Conservation (phyloP, 345 rosid species). For the Draba incana region DNA sequence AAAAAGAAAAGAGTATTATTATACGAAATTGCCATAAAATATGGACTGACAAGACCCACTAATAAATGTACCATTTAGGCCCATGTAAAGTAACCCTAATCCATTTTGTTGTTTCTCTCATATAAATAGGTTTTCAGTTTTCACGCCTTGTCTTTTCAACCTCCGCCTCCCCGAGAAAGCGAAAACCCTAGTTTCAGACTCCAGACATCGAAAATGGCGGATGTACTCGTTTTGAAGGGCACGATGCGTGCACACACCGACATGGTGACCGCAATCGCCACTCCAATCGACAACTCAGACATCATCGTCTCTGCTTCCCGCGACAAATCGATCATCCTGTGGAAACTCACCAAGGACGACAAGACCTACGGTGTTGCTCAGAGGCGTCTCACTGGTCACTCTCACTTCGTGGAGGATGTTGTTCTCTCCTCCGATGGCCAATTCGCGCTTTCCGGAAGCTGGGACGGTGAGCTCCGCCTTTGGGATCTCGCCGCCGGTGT, state of each 20-base stretch:
- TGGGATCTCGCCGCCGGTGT: slow-evolving; percentile 87
- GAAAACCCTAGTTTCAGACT: slow-evolving; percentile 38
- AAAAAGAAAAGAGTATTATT: no score
- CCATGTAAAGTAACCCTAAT: slow-evolving; percentile 39
- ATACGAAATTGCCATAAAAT: no score
- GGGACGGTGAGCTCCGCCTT: slow-evolving; percentile 99
- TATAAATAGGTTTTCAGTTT: slow-evolving; percentile 21
- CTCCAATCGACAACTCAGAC: slow-evolving; percentile 86
- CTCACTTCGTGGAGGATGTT: slow-evolving; percentile 91
- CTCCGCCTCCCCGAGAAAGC: slow-evolving; percentile 39
- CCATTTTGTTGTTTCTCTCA: background rate
- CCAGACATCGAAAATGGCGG: slow-evolving; percentile 58
- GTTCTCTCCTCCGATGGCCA: slow-evolving; percentile 96
- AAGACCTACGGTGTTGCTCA: slow-evolving; percentile 79
- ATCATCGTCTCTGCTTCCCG: slow-evolving; percentile 93
- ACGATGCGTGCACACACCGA: slow-evolving; percentile 98
- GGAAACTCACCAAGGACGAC: slow-evolving; percentile 93
- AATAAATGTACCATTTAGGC: background rate
- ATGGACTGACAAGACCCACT: background rate
- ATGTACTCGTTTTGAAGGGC: slow-evolving; percentile 71
- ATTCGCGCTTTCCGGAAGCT: slow-evolving; percentile 95
- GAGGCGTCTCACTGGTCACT: slow-evolving; percentile 94
- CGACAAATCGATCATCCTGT: slow-evolving; percentile 91
- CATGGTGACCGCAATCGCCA: slow-evolving; percentile 92
- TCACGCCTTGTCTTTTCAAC: slow-evolving; percentile 3